Conservation (phyloP, 139 green algal species). For the Tetratostichococcus sp. region DNA sequence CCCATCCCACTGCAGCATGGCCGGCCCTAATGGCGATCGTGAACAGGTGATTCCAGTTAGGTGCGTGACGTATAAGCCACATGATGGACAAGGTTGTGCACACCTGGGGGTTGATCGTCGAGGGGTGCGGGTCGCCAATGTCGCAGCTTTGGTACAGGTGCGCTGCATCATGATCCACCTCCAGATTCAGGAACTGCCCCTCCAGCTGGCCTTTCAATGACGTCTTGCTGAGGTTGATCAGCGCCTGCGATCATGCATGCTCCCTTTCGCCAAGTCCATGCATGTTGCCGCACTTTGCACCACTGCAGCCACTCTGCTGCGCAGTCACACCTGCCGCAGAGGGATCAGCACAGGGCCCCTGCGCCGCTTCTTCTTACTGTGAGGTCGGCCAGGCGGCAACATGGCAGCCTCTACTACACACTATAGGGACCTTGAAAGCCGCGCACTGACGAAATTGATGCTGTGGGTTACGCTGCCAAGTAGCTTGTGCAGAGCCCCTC, state of each 20-base stretch:
- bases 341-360: neutral
- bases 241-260: neutral
- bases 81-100: no score
- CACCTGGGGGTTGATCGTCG: neutral
- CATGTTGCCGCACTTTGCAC: no score
- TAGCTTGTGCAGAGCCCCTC: no score
- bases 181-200: neutral
- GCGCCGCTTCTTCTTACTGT: neutral
- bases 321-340: neutral
- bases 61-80: no score
- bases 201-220: neutral
- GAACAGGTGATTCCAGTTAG: no score
- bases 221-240: neutral
- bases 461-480: no score
- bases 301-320: neutral
- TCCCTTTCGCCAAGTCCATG: neutral
- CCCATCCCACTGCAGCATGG: no score
- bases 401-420: no score
- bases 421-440: no score
- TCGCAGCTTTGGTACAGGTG: neutral
- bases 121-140: neutral
- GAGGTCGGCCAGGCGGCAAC: no score
- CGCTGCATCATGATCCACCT: neutral
- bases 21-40: no score
- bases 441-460: no score